Conservation (phyloP, 306 rosid species). For the Cucurbita maxima region DNA sequence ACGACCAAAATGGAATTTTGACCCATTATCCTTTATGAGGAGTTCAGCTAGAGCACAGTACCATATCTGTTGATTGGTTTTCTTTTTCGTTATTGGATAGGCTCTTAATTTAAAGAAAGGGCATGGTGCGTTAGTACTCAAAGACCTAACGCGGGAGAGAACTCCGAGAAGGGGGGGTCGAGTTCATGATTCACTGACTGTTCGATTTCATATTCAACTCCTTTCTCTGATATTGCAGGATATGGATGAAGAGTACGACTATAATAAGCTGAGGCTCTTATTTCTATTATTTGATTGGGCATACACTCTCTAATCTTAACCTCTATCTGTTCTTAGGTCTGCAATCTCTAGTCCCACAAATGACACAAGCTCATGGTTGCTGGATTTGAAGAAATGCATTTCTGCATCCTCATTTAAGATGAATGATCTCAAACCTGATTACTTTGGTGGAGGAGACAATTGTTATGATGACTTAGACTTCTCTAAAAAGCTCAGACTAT, state of each 20-base stretch:
- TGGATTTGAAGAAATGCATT: conserved; percentile 23
- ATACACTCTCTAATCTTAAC: neutral
- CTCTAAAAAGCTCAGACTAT: conserved; percentile 25
- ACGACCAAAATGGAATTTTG: neutral
- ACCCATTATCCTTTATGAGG: neutral
- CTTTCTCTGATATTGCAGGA: conserved; percentile 31
- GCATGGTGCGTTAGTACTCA: conserved; percentile 23
- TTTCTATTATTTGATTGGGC: neutral
- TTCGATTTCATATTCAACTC: conserved; percentile 25
- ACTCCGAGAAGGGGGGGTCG: conserved; percentile 17
- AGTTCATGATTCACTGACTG: conserved; percentile 19
- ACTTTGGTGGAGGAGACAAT: conserved; percentile 11
- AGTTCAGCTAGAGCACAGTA: neutral
- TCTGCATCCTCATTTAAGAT: conserved; percentile 15
- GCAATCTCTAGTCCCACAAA: conserved; percentile 3
- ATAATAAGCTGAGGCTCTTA: neutral
- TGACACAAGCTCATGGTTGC: conserved; percentile 24
- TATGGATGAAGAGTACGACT: conserved; percentile 26
- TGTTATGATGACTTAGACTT: conserved; percentile 24
- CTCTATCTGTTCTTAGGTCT: conserved; percentile 8
- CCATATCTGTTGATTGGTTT: neutral
- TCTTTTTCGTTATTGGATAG: neutral
- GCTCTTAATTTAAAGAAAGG: conserved; percentile 21
- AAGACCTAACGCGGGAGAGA: conserved; percentile 25
- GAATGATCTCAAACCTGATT: conserved; percentile 17